phyloP scores from a whole-genome alignment of 1,284 basidiomycete genomes.

The Apiotrichum akiyoshidainum region DNA sequence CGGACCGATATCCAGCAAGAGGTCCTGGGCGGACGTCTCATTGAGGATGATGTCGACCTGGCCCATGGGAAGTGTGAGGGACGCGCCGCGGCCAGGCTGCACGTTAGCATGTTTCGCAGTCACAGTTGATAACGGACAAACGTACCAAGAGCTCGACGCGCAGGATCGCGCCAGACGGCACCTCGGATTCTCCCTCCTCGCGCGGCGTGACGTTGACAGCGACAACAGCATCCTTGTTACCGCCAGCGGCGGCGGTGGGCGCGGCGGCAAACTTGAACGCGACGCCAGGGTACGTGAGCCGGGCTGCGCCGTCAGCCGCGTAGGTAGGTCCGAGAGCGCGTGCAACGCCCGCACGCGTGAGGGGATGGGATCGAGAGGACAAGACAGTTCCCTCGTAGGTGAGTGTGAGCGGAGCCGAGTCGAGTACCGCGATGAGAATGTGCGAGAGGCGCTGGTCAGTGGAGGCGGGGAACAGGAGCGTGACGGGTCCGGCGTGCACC shows the following conservation, averaged over 20 bases:
- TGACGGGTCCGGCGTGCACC: constrained; percentile 70
- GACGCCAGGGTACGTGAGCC: constrained; percentile 64
- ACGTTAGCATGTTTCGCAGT: neutral
- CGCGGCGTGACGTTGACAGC: constrained; percentile 40
- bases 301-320: constrained; percentile 53
- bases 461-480: constrained; percentile 66
- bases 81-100: constrained; percentile 70
- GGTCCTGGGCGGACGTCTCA: constrained; percentile 75
- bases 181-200: constrained; percentile 36
- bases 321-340: constrained; percentile 80
- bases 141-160: constrained; percentile 27
- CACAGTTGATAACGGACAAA: neutral
- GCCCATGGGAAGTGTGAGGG: constrained; percentile 52
- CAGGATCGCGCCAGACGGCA: constrained; percentile 11
- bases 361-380: constrained; percentile 56
- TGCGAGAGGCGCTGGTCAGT: constrained; percentile 70
- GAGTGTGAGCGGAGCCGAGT: constrained; percentile 54
- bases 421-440: constrained; percentile 57
- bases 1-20: constrained; percentile 70
- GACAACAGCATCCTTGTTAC: constrained; percentile 45
- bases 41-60: constrained; percentile 65
- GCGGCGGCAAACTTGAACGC: constrained; percentile 62
- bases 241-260: constrained; percentile 55
- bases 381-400: constrained; percentile 67
- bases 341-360: constrained; percentile 66